Percentiles rank a stretch among this genome's conserved stretches.
Evolutionary conservation across 1,139 yeast genomes (phyloP).

Genomic region (Hyphopichia khmerensis): DNA sequence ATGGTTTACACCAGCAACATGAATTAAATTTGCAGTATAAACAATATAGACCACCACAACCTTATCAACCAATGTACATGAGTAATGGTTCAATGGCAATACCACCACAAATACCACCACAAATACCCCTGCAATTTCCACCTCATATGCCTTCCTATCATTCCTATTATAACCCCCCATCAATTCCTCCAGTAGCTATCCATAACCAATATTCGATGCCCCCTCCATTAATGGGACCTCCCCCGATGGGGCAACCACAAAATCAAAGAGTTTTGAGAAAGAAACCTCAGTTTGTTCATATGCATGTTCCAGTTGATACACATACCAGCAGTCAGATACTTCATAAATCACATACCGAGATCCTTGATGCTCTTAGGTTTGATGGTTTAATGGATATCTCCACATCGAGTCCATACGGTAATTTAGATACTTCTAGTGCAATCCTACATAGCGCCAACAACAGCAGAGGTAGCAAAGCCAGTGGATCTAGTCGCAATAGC

Average conservation of each 20-base stretch:
- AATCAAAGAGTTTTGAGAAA: background rate
- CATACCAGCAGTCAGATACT: slow-evolving; percentile 18
- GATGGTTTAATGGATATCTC: slow-evolving; percentile 16
- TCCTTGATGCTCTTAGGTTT: slow-evolving; percentile 23
- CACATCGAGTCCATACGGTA: slow-evolving; percentile 27
- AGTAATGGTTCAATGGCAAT: too few relatives aligned
- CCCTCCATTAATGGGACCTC: background rate
- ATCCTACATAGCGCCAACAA: slow-evolving; percentile 19
- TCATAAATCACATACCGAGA: slow-evolving; percentile 20
- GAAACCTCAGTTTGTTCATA: background rate
- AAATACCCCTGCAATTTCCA: too few relatives aligned
- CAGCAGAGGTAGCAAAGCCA: slow-evolving; percentile 17
- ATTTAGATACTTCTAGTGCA: slow-evolving; percentile 22
- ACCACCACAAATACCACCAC: too few relatives aligned
- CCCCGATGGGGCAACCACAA: too few relatives aligned
- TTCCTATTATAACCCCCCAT: too few relatives aligned
- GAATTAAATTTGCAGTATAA: too few relatives aligned
- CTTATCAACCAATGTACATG: too few relatives aligned
- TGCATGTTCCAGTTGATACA: slow-evolving; percentile 8
- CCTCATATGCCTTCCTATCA: too few relatives aligned
- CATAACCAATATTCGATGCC: background rate
- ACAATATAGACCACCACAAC: too few relatives aligned
- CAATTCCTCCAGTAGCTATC: background rate
- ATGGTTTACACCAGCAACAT: too few relatives aligned
- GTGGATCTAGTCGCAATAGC: slow-evolving; percentile 8